Evolutionary conservation across 208 protist species (phyloP).

Genomic region (Blastocrithidia nonstop): DNA sequence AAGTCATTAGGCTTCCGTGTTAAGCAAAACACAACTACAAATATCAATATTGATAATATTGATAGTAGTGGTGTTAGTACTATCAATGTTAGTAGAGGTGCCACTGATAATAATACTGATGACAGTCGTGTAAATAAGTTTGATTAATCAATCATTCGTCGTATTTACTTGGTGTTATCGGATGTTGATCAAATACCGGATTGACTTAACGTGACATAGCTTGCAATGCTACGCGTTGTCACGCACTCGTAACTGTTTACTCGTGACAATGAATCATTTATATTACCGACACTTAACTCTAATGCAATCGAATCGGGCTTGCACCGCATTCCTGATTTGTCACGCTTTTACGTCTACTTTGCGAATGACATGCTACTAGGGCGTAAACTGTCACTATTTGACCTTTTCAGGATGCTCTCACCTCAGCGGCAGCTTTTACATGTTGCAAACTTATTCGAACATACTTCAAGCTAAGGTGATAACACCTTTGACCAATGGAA

Average conservation of each 20-base stretch:
- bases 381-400: slow-evolving; percentile 17
- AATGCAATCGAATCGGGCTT: slow-evolving; percentile 17
- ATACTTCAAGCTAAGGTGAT: not conserved
- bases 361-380: slow-evolving; percentile 35
- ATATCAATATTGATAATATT: too few relatives aligned
- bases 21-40: too few relatives aligned
- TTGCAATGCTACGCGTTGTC: slow-evolving; percentile 14
- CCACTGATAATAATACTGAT: too few relatives aligned
- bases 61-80: slow-evolving; percentile 4
- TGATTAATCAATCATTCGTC: too few relatives aligned
- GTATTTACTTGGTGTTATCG: slow-evolving; percentile 19
- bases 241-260: slow-evolving; percentile 21
- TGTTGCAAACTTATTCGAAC: not conserved
- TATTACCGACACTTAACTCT: slow-evolving; percentile 23
- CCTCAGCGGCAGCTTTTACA: slow-evolving; percentile 6
- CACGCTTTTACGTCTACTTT: slow-evolving; percentile 28
- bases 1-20: slow-evolving; percentile 10
- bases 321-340: slow-evolving; percentile 20
- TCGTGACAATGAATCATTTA: slow-evolving; percentile 8
- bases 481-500: not conserved
- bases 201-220: slow-evolving; percentile 17
- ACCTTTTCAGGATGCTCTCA: slow-evolving; percentile 26
- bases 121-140: too few relatives aligned
- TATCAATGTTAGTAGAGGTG: too few relatives aligned
- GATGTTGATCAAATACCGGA: slow-evolving; percentile 17